These are phyloP conservation scores for Pestalotiopsis sp. DNA, from an alignment of 2,329 filamentous ascomycete species.

Conservation along the genomic window DNA sequence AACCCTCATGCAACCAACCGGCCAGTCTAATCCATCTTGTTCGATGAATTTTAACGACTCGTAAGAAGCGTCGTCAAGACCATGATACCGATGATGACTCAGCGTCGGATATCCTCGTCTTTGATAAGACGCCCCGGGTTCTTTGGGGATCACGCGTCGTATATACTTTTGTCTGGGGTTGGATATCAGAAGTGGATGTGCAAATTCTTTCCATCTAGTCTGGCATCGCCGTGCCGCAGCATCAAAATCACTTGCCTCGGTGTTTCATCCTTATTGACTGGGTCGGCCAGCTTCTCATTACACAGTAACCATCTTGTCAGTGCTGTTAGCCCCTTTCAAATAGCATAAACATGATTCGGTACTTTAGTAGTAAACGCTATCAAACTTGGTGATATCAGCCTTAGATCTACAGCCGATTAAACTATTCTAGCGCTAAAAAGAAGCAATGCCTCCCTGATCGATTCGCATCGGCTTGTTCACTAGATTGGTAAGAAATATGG, in stretches of 20 bases:
- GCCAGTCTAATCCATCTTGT: neutral
- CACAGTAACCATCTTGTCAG: neutral
- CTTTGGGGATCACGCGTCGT: neutral
- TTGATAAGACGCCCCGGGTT: neutral
- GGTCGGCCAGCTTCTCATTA: neutral
- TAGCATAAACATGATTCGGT: neutral
- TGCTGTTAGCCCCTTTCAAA: neutral
- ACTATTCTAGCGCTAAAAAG: neutral
- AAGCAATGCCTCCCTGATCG: neutral
- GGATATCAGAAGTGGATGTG: no score
- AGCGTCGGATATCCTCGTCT: neutral
- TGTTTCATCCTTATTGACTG: neutral
- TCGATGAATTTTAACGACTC: neutral
- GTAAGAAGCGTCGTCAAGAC: neutral
- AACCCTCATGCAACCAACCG: neutral
- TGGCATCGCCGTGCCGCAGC: no score
- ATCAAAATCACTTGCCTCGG: neutral
- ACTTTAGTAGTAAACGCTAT: neutral
- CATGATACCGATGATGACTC: neutral
- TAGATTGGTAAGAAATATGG: neutral
- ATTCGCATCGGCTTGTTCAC: neutral
- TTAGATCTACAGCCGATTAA: neutral
- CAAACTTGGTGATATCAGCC: neutral
- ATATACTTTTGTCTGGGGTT: neutral
- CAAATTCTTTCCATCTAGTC: no score